Evolutionary conservation across 106 monocot genomes (phyloP).

Genomic region (Gastrodia elata): DNA sequence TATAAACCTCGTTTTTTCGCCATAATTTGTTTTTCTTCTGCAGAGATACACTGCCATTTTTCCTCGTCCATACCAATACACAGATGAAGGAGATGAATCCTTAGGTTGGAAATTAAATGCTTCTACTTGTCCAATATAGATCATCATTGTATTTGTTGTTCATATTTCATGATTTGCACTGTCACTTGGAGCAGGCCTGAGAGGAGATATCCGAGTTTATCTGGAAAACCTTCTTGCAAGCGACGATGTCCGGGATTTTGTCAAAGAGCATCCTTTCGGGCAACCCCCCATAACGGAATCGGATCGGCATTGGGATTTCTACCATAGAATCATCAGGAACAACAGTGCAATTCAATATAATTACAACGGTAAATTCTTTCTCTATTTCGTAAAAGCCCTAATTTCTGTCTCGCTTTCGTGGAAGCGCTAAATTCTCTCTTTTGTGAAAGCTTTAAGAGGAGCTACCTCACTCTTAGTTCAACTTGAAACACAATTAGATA

Average conservation of each 20-base stretch:
- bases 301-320: slow-evolving; percentile 58
- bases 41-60: slow-evolving; percentile 82
- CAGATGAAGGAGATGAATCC: slow-evolving; percentile 38
- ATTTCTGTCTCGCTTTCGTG: not conserved
- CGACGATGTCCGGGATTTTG: slow-evolving; percentile 58
- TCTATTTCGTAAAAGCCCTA: not conserved
- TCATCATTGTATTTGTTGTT: not conserved
- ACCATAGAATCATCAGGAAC: slow-evolving; percentile 36
- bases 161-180: not conserved
- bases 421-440: too few species aligned
- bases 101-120: slow-evolving; percentile 51
- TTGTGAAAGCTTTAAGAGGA: too few species aligned
- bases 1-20: too few species aligned
- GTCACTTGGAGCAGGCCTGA: slow-evolving; percentile 32
- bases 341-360: not conserved
- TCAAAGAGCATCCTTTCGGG: slow-evolving; percentile 60
- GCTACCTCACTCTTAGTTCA: too few species aligned
- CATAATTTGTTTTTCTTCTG: slow-evolving; percentile 4
- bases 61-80: slow-evolving; percentile 47
- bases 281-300: slow-evolving; percentile 42
- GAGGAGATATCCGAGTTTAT: slow-evolving; percentile 70
- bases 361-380: not conserved
- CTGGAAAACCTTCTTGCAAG: slow-evolving; percentile 48
- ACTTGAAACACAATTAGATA: too few species aligned
- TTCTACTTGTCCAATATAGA: not conserved